A percentile compares a stretch with the other conserved stretches of the same genome.
Evolutionary conservation across 2,329 filamentous ascomycete species (phyloP).

Genomic region (Botrytis fragariae): DNA sequence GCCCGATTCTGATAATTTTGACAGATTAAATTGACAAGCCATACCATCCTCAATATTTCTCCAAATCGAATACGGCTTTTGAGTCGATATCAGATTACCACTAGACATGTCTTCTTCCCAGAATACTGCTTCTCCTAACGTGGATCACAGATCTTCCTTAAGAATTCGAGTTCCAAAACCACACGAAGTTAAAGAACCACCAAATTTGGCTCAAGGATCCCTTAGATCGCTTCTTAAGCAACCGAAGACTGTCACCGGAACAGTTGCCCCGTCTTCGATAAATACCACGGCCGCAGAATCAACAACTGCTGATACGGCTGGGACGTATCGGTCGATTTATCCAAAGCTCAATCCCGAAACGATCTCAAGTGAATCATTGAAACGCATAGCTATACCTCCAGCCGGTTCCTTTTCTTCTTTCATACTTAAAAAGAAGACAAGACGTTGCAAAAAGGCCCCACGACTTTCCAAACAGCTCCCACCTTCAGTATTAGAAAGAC

Average conservation of each 20-base stretch:
- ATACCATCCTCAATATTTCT: neutral
- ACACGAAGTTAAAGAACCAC: neutral
- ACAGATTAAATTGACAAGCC: accelerated
- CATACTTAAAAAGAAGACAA: neutral
- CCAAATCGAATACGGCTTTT: neutral
- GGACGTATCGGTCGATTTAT: neutral
- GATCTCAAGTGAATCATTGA: neutral
- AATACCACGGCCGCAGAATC: accelerated
- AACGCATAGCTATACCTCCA: neutral
- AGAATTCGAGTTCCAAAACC: neutral
- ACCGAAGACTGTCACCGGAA: too few species aligned
- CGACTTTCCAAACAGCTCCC: neutral
- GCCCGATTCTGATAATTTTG: neutral
- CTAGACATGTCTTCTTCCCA: neutral
- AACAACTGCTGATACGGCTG: neutral
- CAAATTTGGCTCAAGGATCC: neutral
- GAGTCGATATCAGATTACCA: neutral
- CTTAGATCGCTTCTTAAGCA: too few species aligned
- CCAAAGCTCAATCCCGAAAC: neutral
- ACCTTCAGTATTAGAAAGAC: neutral
- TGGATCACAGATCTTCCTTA: neutral
- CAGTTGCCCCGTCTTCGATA: too few species aligned
- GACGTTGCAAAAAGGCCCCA: neutral
- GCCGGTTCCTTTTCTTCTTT: neutral
- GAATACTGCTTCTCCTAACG: neutral